These are phyloP conservation scores for Mycosphaerella arachidis DNA, from an alignment of 2,329 filamentous ascomycete genomes.

Conservation along the genomic window DNA sequence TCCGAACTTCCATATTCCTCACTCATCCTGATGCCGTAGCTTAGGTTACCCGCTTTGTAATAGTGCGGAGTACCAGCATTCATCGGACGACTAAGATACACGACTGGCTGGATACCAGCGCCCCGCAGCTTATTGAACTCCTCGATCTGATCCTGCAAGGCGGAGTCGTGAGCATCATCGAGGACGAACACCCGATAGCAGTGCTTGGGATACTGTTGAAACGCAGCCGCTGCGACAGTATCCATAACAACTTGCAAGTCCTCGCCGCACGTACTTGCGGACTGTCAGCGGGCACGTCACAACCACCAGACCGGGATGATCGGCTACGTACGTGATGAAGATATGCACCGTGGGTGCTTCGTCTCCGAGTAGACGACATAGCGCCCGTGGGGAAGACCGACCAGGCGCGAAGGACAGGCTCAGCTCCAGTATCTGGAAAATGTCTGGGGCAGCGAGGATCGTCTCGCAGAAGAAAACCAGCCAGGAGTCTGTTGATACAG, in stretches of 20 bases:
- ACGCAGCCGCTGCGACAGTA: constrained; percentile 11
- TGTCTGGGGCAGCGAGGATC: not conserved
- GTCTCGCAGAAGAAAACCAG: not conserved
- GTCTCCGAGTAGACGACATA: not conserved
- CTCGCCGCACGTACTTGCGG: constrained; percentile 11
- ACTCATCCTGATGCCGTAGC: constrained; percentile 4
- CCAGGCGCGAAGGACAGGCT: not conserved
- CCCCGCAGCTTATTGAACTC: not conserved
- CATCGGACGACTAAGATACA: constrained; percentile 8
- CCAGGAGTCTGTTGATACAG: not conserved
- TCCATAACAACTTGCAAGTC: constrained; percentile 9
- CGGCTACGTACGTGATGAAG: constrained; percentile 3
- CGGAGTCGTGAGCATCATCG: constrained; percentile 6
- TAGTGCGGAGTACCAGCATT: constrained; percentile 1
- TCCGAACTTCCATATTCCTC: constrained; percentile 35
- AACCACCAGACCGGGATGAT: not conserved
- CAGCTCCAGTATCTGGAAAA: not conserved
- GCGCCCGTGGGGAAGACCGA: not conserved
- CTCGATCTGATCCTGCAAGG: constrained; percentile 2
- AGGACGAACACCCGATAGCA: constrained; percentile 11
- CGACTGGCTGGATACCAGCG: not conserved
- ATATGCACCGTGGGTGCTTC: constrained; percentile 2
- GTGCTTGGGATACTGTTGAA: constrained; percentile 8
- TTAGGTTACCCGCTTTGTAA: constrained; percentile 15
- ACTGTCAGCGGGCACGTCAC: not conserved